A percentile compares a stretch with the other conserved stretches of the same genome.
These are phyloP conservation scores for Hypocreales sp. DNA, from an alignment of 2,329 filamentous ascomycete species.

Conservation along the genomic window DNA sequence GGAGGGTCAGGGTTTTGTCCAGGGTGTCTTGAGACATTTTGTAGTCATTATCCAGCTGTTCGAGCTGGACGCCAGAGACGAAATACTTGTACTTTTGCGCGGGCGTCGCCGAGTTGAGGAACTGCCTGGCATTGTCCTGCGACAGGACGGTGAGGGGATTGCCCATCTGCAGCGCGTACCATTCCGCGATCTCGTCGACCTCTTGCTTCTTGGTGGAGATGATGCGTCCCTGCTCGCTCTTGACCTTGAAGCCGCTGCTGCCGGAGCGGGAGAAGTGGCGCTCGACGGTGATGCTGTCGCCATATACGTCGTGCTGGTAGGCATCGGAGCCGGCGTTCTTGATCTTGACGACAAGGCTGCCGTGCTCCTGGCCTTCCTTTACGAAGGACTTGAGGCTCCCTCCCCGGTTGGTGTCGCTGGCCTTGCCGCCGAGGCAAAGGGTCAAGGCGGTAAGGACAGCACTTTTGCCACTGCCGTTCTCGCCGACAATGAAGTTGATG, in stretches of 20 bases:
- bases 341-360: conserved; percentile 65
- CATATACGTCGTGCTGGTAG: conserved; percentile 70
- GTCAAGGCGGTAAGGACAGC: conserved; percentile 87
- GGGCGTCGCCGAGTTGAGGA: conserved; percentile 71
- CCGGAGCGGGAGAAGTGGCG: conserved; percentile 68
- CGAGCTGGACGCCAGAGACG: conserved; percentile 82
- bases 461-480: conserved; percentile 96
- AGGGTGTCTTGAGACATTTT: conserved; percentile 64
- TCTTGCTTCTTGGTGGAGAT: conserved; percentile 76
- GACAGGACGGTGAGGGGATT: conserved; percentile 94
- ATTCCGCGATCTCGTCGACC: conserved; percentile 85
- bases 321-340: conserved; percentile 82
- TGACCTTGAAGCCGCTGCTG: conserved; percentile 73
- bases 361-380: conserved; percentile 70
- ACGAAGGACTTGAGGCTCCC: conserved; percentile 81
- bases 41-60: conserved; percentile 86
- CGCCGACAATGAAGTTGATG: conserved; percentile 96
- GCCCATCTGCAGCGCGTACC: conserved; percentile 84
- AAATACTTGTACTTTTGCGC: conserved; percentile 93
- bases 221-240: conserved; percentile 50
- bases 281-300: conserved; percentile 77
- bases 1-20: conserved; percentile 39
- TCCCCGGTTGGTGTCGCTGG: conserved; percentile 81
- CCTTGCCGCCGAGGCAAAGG: conserved; percentile 87
- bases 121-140: conserved; percentile 88